phyloP scores from a whole-genome alignment of 805 yeast species.

The Kluyveromyces nonfermentans region DNA sequence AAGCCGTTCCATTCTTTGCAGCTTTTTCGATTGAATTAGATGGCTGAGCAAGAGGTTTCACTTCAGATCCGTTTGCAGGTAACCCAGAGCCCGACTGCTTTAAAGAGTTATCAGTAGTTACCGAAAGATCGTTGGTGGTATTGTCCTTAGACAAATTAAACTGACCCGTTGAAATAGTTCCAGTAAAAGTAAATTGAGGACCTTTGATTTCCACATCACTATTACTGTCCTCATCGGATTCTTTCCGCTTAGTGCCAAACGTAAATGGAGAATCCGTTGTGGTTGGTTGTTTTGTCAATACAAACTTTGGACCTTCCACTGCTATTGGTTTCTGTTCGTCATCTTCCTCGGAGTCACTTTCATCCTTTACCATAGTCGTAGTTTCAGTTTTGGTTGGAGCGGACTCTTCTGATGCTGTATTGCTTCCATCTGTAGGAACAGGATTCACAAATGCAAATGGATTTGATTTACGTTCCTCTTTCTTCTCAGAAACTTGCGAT shows the following conservation, averaged over 20 bases:
- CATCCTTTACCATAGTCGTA: conserved; percentile 3
- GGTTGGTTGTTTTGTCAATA: conserved; percentile 37
- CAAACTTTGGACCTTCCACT: conserved; percentile 66
- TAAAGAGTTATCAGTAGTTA: neutral
- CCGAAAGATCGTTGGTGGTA: neutral
- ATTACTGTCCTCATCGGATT: conserved; percentile 22
- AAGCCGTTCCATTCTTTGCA: neutral
- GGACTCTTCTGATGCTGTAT: no score
- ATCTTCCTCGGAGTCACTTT: conserved; percentile 5
- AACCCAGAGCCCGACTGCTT: neutral
- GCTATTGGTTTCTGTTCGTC: conserved; percentile 55
- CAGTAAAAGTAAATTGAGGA: conserved; percentile 33
- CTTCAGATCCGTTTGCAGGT: neutral
- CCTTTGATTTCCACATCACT: conserved; percentile 30
- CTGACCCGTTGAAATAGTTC: conserved; percentile 27
- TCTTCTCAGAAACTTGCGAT: neutral
- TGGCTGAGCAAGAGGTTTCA: neutral
- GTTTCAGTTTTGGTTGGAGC: no score
- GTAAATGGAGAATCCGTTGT: conserved; percentile 43
- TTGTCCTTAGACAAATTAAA: conserved; percentile 25
- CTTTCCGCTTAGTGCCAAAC: conserved; percentile 26
- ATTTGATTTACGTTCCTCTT: neutral
- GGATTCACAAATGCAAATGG: conserved; percentile 5
- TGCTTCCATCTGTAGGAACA: conserved; percentile 7
- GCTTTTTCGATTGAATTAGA: neutral